Evolutionary conservation across 129 eudicot genomes (phyloP), one percentile per base, ranked within the genome.

Genomic region (Pseudognaphalium luteoalbum): DNA sequence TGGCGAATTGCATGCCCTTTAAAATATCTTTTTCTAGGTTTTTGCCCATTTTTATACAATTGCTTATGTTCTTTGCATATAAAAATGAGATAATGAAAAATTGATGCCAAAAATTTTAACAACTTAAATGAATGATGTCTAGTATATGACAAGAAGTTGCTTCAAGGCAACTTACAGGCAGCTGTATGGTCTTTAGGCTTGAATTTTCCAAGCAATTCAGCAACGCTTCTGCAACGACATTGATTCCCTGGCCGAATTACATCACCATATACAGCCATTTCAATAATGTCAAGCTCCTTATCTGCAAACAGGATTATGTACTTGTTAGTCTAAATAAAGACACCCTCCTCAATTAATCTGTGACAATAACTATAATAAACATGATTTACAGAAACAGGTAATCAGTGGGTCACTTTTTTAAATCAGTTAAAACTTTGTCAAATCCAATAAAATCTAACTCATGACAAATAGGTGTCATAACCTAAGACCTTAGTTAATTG

Each of bases 201-300:
- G 85, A 63, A 80, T 39, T 76, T 81, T 15, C 97, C 96, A 16
- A 89, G 86, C 94, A 95, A 83, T 76, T 95, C 99, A 54, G 84
- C 96, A 19, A 95, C 81, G 72, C 94, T 87, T 84, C 87, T 89
- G 89, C 99, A 95, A 59, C 97, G 95, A 19, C 99, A 91, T 76
- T 87, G 83, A 70, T 95, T 91, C 66, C 97, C 99, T n/a, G 97
- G 99, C 15, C 97, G 89, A 59, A 87, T 76, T 60, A 95, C 99
- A 47, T 95, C 96, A 20, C 97, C 99, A 71, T 95, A 95, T 12
- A 91, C 99, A 34, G 97, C 97, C 99, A 95, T 91, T 87, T 95
- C 99, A 63, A 95, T 86, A 54, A 95, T 19, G 71, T 95, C 99
- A 3, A 95, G 92, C 84, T 95, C 99, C 83, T 80, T 91, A 60